Evolutionary conservation across 2,329 filamentous ascomycete species (phyloP).

Genomic region (Dothiorella sarmentorum): DNA sequence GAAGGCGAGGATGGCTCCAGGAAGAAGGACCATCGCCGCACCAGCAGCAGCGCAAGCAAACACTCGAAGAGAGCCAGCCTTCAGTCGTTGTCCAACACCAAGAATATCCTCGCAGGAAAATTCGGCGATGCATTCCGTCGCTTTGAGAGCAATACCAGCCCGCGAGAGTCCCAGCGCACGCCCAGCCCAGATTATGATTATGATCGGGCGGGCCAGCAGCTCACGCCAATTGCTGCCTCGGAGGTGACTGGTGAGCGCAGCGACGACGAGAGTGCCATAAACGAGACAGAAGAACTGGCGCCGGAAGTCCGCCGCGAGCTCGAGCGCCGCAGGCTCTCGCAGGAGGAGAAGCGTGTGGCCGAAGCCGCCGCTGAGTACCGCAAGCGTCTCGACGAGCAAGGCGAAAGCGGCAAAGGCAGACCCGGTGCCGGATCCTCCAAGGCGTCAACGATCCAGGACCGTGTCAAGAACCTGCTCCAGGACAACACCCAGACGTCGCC

Average conservation of each 20-base stretch:
- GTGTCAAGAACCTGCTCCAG: constrained; percentile 79
- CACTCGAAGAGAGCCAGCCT: constrained; percentile 72
- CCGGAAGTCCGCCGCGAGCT: constrained; percentile 88
- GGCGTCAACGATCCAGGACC: constrained; percentile 84
- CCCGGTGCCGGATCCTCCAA: constrained; percentile 39
- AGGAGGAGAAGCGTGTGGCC: constrained; percentile 88
- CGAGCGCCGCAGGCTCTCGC: constrained; percentile 73
- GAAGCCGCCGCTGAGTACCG: constrained; percentile 86
- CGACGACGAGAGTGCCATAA: constrained; percentile 62
- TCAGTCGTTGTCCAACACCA: constrained; percentile 68
- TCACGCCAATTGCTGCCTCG: constrained; percentile 70
- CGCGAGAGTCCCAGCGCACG: constrained; percentile 34
- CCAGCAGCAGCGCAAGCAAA: constrained; percentile 55
- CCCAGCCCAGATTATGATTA: constrained; percentile 29
- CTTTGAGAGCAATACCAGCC: constrained; percentile 61
- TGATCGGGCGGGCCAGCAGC: constrained; percentile 22
- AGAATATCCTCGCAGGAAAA: constrained; percentile 78
- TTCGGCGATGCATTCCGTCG: constrained; percentile 93
- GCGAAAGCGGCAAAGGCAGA: constrained; percentile 42
- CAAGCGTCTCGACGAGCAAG: constrained; percentile 64
- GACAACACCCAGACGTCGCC: constrained; percentile 61
- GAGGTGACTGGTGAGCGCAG: constrained; percentile 67
- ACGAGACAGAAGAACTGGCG: constrained; percentile 68
- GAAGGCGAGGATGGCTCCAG: constrained; percentile 55
- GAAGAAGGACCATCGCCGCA: constrained; percentile 54